Conservation (phyloP, 73 alveolate species). For the Paramecium pentaurelia region DNA sequence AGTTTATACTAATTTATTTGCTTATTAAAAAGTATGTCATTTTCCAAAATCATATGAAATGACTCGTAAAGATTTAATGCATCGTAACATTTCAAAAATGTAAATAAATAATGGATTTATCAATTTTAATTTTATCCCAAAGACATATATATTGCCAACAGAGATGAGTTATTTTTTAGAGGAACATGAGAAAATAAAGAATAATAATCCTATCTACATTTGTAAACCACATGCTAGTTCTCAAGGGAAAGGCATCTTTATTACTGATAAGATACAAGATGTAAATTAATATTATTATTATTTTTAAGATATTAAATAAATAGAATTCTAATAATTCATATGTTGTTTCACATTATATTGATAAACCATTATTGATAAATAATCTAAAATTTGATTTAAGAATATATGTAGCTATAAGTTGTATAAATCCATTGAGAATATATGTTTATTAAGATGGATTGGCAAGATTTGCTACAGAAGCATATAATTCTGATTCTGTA, state of each 20-base stretch:
- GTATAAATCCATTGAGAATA: constrained; percentile 87
- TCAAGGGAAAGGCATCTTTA: constrained; percentile 82
- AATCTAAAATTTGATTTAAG: constrained; percentile 86
- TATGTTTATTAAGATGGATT: constrained; percentile 90
- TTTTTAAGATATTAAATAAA: constrained; percentile 41
- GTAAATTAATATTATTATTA: neutral
- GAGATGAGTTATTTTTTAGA: constrained; percentile 61
- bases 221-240: constrained; percentile 84
- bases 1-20: constrained; percentile 16
- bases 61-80: constrained; percentile 74
- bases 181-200: constrained; percentile 58
- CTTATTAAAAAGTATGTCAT: constrained; percentile 64
- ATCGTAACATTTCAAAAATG: constrained; percentile 68
- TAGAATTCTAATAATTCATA: constrained; percentile 58
- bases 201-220: constrained; percentile 56
- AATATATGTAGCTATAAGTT: constrained; percentile 87
- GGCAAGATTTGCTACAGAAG: constrained; percentile 84
- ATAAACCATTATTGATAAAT: constrained; percentile 88
- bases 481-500: constrained; percentile 52
- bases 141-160: constrained; percentile 71
- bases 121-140: constrained; percentile 73
- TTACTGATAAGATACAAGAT: constrained; percentile 69
- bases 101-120: constrained; percentile 61
- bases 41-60: constrained; percentile 80
- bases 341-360: constrained; percentile 74